Evolutionary conservation across 2,329 filamentous ascomycete species (phyloP).

Genomic region (Phoma sp.): DNA sequence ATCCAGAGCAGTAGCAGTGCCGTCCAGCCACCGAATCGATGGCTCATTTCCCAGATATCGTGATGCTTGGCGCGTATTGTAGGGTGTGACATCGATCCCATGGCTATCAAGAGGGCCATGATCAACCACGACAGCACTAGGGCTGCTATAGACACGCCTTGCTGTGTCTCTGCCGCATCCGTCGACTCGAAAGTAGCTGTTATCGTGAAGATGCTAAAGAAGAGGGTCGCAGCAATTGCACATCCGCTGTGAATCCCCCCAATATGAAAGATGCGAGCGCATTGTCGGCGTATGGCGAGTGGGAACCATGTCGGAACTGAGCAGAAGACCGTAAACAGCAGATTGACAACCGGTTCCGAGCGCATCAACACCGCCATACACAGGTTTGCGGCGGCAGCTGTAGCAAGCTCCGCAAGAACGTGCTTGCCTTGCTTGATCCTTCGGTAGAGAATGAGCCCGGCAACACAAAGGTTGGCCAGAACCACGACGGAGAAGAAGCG

Average conservation of each 20-base stretch:
- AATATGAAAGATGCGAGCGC: slow-evolving; percentile 46
- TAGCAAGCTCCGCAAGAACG: slow-evolving; percentile 41
- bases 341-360: slow-evolving; percentile 47
- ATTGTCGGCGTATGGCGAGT: slow-evolving; percentile 40
- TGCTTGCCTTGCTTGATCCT: slow-evolving; percentile 26
- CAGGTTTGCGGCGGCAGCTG: slow-evolving; percentile 48
- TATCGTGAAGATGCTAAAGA: slow-evolving; percentile 54
- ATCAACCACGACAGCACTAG: slow-evolving; percentile 42
- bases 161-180: slow-evolving; percentile 18
- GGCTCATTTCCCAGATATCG: slow-evolving; percentile 45
- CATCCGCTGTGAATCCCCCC: slow-evolving; percentile 48
- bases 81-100: slow-evolving; percentile 42
- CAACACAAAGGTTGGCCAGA: slow-evolving; percentile 35
- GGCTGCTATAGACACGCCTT: slow-evolving; percentile 19
- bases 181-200: slow-evolving; percentile 41
- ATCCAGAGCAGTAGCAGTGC: slow-evolving; percentile 46
- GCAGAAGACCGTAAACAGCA: slow-evolving; percentile 45
- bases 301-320: slow-evolving; percentile 42
- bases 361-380: slow-evolving; percentile 43
- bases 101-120: slow-evolving; percentile 36
- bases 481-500: slow-evolving; percentile 40
- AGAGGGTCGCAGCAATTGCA: slow-evolving; percentile 45
- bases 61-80: slow-evolving; percentile 40
- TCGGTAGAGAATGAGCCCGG: slow-evolving; percentile 35
- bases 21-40: slow-evolving; percentile 49